Percentiles rank a stretch among this genome's conserved stretches.
Evolutionary conservation across 768 basidiomycete species (phyloP).

Genomic region (Russula lepida): DNA sequence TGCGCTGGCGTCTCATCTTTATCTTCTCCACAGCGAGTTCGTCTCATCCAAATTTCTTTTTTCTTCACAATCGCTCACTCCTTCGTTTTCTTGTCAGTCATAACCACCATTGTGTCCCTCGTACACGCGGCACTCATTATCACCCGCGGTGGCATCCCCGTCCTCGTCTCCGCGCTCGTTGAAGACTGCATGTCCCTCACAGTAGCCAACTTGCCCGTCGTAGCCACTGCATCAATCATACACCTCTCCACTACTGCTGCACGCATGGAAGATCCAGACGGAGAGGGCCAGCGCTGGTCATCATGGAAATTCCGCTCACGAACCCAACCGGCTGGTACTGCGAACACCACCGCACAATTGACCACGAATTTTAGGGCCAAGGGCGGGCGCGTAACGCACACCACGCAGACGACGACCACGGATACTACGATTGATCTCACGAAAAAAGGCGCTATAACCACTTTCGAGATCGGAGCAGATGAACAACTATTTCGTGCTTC

Average conservation of each 20-base stretch:
- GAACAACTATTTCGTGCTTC: background rate
- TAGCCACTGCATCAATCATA: constrained; percentile 16
- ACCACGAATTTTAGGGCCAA: background rate
- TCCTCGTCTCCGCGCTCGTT: constrained; percentile 28
- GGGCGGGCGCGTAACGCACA: background rate
- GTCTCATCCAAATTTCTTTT: background rate
- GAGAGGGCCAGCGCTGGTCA: constrained; percentile 18
- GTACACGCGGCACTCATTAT: constrained; percentile 27
- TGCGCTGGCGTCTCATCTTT: constrained; percentile 37
- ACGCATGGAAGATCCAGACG: background rate
- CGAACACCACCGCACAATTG: background rate
- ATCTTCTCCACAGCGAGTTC: constrained; percentile 49
- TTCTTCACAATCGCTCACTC: background rate
- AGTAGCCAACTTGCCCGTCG: constrained; percentile 15
- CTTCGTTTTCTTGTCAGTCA: constrained; percentile 7
- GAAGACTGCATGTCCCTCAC: constrained; percentile 24
- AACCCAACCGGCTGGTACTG: background rate
- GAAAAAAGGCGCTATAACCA: background rate
- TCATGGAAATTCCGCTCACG: constrained; percentile 22
- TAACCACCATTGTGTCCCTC: constrained; percentile 27
- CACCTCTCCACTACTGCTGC: background rate
- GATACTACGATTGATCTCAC: background rate
- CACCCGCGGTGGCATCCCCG: constrained; percentile 24
- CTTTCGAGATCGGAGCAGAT: background rate
- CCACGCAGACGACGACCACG: background rate